These are phyloP conservation scores for Tricholoma matsutake DNA, from an alignment of 768 basidiomycete genomes.

Conservation along the genomic window DNA sequence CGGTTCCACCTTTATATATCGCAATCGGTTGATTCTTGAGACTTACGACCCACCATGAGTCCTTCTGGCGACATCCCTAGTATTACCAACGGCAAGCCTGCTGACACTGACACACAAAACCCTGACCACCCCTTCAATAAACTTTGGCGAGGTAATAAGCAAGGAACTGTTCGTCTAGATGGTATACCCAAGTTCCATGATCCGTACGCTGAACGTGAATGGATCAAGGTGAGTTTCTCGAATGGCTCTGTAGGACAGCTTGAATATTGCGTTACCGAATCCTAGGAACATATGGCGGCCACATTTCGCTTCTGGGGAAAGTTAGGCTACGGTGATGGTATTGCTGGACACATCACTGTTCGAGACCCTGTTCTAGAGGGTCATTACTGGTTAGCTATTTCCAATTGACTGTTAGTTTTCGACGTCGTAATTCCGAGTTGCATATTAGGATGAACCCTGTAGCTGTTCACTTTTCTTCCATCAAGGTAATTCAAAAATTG, in stretches of 20 bases:
- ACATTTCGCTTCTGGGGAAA: slow-evolving; percentile 31
- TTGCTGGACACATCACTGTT: slow-evolving; percentile 51
- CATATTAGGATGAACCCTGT: slow-evolving; percentile 26
- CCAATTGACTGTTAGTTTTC: background rate
- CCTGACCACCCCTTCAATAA: slow-evolving; percentile 14
- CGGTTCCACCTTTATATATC: background rate
- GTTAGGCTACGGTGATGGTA: slow-evolving; percentile 44
- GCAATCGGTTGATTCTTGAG: background rate
- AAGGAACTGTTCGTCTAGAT: slow-evolving; percentile 19
- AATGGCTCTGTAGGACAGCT: background rate
- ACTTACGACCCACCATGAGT: slow-evolving; percentile 10
- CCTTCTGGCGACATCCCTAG: slow-evolving; percentile 11
- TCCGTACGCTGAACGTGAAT: slow-evolving; percentile 24
- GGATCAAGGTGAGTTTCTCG: slow-evolving; percentile 20
- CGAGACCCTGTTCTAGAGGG: slow-evolving; percentile 30
- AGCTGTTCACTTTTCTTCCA: slow-evolving; percentile 24
- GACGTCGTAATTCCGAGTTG: background rate
- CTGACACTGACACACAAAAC: background rate
- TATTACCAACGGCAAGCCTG: background rate
- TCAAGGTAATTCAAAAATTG: slow-evolving; percentile 18
- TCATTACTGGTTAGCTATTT: slow-evolving; percentile 21
- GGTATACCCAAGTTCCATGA: slow-evolving; percentile 20
- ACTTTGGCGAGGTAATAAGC: slow-evolving; percentile 19
- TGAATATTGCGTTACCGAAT: background rate
- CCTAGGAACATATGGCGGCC: slow-evolving; percentile 24